phyloP scores from a whole-genome alignment of 805 yeast genomes.

The Wickerhamiella lipophila region DNA sequence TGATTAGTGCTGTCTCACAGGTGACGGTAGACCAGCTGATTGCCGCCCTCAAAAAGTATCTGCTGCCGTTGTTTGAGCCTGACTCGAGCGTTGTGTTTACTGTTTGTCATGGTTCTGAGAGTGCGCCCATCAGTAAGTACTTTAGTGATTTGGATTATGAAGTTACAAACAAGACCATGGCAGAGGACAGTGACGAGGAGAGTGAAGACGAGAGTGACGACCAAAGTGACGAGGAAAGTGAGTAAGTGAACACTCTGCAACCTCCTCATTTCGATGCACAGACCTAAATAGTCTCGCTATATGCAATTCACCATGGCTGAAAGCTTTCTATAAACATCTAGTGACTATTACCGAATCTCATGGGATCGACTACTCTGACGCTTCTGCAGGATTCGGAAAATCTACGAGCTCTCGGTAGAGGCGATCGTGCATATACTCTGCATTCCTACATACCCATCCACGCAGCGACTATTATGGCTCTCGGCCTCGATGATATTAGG shows the following conservation, averaged over 20 bases:
- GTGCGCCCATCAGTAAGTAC: slow-evolving; percentile 35
- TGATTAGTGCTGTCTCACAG: slow-evolving; percentile 41
- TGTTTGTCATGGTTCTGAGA: slow-evolving; percentile 59
- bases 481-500: not conserved
- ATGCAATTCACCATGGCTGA: no score
- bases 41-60: slow-evolving; percentile 41
- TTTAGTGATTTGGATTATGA: slow-evolving; percentile 47
- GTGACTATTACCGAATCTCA: no score
- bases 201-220: slow-evolving; percentile 14
- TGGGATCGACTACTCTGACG: no score
- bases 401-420: no score
- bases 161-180: slow-evolving; percentile 45
- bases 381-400: no score
- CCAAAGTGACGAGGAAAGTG: not conserved
- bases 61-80: slow-evolving; percentile 51
- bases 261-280: no score
- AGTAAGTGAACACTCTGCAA: not conserved
- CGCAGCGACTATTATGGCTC: not conserved
- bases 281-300: no score
- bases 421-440: not conserved
- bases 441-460: not conserved
- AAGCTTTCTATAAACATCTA: no score
- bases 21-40: slow-evolving; percentile 39
- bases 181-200: slow-evolving; percentile 25
- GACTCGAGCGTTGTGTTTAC: slow-evolving; percentile 48